These are phyloP conservation scores for Streptanthus diversifolius DNA, from an alignment of 345 rosid species.

Conservation along the genomic window DNA sequence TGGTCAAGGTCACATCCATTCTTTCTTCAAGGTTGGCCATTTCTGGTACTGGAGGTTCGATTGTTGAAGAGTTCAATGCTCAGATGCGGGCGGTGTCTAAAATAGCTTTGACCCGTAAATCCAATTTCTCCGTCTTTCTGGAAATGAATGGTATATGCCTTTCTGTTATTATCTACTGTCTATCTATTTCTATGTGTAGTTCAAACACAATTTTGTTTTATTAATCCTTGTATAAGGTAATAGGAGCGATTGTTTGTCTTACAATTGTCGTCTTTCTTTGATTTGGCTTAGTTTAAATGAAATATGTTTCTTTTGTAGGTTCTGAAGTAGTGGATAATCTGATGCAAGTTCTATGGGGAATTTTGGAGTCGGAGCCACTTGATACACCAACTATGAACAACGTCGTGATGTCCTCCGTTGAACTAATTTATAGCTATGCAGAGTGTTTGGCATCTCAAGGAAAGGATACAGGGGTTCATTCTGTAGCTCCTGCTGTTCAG, in stretches of 20 bases:
- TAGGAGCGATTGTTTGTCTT: not conserved
- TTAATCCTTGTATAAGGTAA: slow-evolving; percentile 8
- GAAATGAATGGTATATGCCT: slow-evolving; percentile 64
- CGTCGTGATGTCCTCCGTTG: slow-evolving; percentile 85
- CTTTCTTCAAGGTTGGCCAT: slow-evolving; percentile 76
- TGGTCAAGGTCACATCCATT: slow-evolving; percentile 71
- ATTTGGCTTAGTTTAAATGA: slow-evolving; percentile 21
- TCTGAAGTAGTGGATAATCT: slow-evolving; percentile 88
- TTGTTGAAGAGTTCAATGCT: slow-evolving; percentile 87
- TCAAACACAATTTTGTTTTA: slow-evolving; percentile 13
- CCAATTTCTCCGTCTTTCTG: slow-evolving; percentile 72
- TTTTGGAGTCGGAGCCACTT: slow-evolving; percentile 88
- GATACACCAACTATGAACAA: slow-evolving; percentile 92
- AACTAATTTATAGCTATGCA: slow-evolving; percentile 88
- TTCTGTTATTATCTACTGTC: slow-evolving; percentile 3
- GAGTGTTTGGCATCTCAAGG: slow-evolving; percentile 89
- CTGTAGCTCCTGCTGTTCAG: slow-evolving; percentile 89
- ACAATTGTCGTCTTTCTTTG: slow-evolving; percentile 4
- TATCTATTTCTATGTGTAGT: slow-evolving; percentile 14
- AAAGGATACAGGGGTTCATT: slow-evolving; percentile 50
- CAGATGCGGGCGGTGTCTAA: slow-evolving; percentile 96
- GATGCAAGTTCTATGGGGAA: slow-evolving; percentile 95
- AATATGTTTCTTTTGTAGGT: slow-evolving; percentile 45
- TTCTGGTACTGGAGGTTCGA: slow-evolving; percentile 75
- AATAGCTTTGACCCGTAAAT: slow-evolving; percentile 89